Base-by-base conservation (phyloP, 805 yeast species). In the Schwanniomyces polymorphus region DNA sequence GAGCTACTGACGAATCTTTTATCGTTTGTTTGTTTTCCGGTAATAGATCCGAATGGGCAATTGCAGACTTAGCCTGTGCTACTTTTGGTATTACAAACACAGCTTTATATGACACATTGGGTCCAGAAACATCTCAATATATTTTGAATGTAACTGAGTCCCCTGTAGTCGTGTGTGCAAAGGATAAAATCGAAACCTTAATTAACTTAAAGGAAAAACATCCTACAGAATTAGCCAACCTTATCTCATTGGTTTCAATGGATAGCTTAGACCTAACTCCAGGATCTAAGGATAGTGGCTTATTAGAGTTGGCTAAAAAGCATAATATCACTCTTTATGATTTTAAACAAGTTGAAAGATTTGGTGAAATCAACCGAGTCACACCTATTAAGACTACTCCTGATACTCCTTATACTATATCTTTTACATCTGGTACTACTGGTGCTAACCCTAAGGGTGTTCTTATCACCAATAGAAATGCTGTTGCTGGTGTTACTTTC, bases 351-450 rank as follows among this genome's bases (percentile, higher is more conserved):
- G 65, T 54, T 56, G 73, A 57, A 55, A 59, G 27, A 50, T 71
- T 50, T 55, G 80, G 61, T 48, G 43, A 57, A 63, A 43, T 51
- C 6, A 51, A 42, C 66, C 75, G 37, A 57, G 62, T 49, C 57
- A 62, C 35, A 1, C 60, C 57, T 33, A 48, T 60, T 25, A 79
- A 80, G 10, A 86, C 89, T 23, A 67, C 63, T 1, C 78, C 83
- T 1, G 75, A 79, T 12, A 60, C 67, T 26, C 44, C 60, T 27
- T 82, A 80, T 60, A 83, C 91, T 14, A 78, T 86, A 41, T 80
- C 85, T 7, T 85, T 85, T 61, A 86, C 91, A 2, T 82, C 88
- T 0, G 91, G 91, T 27, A 85, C 91, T 2, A 85, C 91, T 1
- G 90, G 90, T 14, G 64, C 76, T 14, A 52, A 53, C 29, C 91